Percentiles rank a stretch among this genome's conserved stretches.
Conservation (phyloP, 1,284 basidiomycete genomes). For the Heliocybe sulcata region DNA sequence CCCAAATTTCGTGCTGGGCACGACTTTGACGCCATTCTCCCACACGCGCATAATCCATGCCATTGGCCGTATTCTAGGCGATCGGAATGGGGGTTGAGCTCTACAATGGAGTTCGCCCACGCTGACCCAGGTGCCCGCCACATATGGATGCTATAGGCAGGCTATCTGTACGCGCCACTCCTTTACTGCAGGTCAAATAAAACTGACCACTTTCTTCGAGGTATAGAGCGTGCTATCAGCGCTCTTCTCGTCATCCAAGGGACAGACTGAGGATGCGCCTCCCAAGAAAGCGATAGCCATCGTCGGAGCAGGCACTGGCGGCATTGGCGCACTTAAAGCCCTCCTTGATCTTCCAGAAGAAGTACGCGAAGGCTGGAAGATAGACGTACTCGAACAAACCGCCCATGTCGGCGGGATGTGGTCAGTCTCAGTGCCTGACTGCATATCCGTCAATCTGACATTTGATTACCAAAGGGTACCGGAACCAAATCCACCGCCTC, state of each 20-base stretch:
- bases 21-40: background rate
- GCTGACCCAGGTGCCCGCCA: background rate
- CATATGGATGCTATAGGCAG: background rate
- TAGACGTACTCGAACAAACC: constrained; percentile 46
- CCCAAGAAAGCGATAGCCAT: constrained; percentile 41
- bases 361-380: constrained; percentile 29
- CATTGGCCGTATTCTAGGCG: no score
- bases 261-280: background rate
- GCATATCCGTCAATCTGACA: background rate
- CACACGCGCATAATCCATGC: background rate
- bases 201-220: background rate
- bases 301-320: constrained; percentile 45
- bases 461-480: constrained; percentile 2
- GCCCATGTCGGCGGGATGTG: constrained; percentile 44
- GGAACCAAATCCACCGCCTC: constrained; percentile 17
- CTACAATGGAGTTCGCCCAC: no score
- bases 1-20: background rate
- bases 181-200: background rate
- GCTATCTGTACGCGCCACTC: background rate
- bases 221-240: background rate
- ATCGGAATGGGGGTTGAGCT: no score
- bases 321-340: constrained; percentile 42
- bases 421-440: constrained; percentile 26
- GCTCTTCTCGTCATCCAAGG: background rate
- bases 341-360: constrained; percentile 38